A percentile compares a stretch with the other conserved stretches of the same genome.
Conservation (phyloP, 352 stramenopile species). For the Pythium vanterpoolii region DNA sequence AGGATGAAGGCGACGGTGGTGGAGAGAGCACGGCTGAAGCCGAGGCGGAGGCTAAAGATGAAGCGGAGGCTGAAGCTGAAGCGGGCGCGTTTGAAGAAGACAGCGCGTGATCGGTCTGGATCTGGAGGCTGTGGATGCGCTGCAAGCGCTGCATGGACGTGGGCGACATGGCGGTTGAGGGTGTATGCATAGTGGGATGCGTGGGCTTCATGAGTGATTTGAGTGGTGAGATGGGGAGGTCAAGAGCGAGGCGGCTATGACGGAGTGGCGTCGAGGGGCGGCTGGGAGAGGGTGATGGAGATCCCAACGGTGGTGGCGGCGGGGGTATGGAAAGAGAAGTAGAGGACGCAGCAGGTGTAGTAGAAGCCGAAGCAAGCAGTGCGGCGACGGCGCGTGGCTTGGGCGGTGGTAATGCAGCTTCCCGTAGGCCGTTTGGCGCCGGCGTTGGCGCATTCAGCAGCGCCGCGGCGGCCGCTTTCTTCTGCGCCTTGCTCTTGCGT, state of each 20-base stretch:
- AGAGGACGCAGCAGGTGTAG: too few relatives aligned
- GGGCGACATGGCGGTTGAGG: slow-evolving; percentile 20
- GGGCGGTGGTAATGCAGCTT: not conserved
- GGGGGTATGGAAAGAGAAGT: not conserved
- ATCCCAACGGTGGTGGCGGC: not conserved
- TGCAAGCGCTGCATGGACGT: slow-evolving; percentile 35
- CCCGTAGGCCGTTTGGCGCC: not conserved
- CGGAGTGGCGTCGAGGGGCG: slow-evolving; percentile 14
- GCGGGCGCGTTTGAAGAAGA: not conserved
- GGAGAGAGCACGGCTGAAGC: not conserved
- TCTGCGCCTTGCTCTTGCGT: slow-evolving; percentile 21
- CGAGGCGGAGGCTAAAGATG: not conserved
- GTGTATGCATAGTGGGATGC: not conserved
- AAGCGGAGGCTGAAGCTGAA: not conserved
- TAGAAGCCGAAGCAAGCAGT: not conserved
- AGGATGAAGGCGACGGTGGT: not conserved
- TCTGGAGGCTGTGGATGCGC: slow-evolving; percentile 28
- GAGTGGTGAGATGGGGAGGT: slow-evolving; percentile 19
- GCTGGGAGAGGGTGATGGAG: slow-evolving; percentile 1
- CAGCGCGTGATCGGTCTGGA: slow-evolving; percentile 36
- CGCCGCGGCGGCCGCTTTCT: slow-evolving; percentile 5
- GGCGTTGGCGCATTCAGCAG: slow-evolving; percentile 11
- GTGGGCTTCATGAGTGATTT: slow-evolving; percentile 6
- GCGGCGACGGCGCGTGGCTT: not conserved
- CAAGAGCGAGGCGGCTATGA: slow-evolving; percentile 17